Evolutionary conservation across 768 basidiomycete genomes (phyloP).

Genomic region (Pulveroboletus frians): DNA sequence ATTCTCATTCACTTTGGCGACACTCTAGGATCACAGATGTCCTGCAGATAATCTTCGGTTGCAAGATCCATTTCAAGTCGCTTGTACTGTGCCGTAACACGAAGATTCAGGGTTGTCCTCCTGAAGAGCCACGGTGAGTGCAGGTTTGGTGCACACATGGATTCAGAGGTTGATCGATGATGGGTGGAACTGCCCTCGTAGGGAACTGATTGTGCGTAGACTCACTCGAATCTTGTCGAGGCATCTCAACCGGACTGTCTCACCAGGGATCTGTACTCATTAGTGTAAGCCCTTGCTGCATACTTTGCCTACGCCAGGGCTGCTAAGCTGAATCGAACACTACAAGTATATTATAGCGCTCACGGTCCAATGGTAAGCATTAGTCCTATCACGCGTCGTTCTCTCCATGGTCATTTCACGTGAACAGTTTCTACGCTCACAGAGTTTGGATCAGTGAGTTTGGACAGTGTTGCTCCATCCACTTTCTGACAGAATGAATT

Average conservation of each 20-base stretch:
- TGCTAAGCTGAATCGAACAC: not conserved
- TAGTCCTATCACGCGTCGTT: not conserved
- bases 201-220: slow-evolving; percentile 4
- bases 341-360: slow-evolving; percentile 1
- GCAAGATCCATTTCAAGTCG: not conserved
- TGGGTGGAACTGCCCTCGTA: not conserved
- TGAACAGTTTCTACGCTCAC: slow-evolving; percentile 10
- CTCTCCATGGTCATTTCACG: not conserved
- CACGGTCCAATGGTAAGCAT: slow-evolving; percentile 11
- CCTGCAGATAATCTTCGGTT: not conserved
- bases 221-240: not conserved
- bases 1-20: no score
- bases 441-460: slow-evolving; percentile 14
- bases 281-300: not conserved
- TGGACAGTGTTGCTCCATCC: not conserved
- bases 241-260: not conserved
- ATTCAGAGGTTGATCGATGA: not conserved
- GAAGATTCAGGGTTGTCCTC: not conserved
- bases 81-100: slow-evolving; percentile 1
- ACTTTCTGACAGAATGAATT: not conserved
- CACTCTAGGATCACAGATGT: not conserved
- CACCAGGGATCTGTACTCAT: not conserved
- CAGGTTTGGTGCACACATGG: not conserved
- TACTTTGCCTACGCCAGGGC: no score
- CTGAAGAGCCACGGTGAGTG: slow-evolving; percentile 1